Evolutionary conservation across 495 filamentous ascomycete species (phyloP).

Genomic region (Aspergillus heteromorphus): DNA sequence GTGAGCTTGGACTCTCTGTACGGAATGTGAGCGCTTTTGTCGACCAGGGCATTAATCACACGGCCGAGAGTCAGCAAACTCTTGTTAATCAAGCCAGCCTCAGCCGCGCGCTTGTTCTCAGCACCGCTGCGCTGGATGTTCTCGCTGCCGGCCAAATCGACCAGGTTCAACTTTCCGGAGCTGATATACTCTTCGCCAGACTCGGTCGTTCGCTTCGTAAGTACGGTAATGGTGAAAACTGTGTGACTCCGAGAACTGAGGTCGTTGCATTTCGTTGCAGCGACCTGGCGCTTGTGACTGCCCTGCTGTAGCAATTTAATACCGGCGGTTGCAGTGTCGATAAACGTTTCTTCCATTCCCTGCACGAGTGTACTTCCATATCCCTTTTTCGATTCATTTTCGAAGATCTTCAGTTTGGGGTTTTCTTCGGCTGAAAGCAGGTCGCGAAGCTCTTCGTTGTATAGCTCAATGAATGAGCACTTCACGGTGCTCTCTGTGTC

Average conservation of each 20-base stretch:
- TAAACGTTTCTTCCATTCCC: constrained; percentile 94
- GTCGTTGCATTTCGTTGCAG: constrained; percentile 97
- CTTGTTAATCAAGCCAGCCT: constrained; percentile 97
- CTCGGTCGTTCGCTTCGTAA: constrained; percentile 73
- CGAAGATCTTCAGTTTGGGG: constrained; percentile 88
- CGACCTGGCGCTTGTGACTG: constrained; percentile 90
- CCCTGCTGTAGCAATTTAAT: constrained; percentile 85
- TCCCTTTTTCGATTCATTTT: constrained; percentile 80
- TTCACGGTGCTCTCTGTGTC: constrained; percentile 87
- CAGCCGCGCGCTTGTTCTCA: constrained; percentile 93
- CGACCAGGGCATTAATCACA: constrained; percentile 96
- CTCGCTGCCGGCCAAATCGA: constrained; percentile 94
- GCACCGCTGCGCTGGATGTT: constrained; percentile 96
- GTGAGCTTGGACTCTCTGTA: constrained; percentile 97
- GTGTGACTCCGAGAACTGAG: constrained; percentile 94
- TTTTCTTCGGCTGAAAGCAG: constrained; percentile 74
- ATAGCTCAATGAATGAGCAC: constrained; percentile 97
- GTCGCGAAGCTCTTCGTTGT: constrained; percentile 95
- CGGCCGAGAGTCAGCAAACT: constrained; percentile 88
- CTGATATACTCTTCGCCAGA: constrained; percentile 88
- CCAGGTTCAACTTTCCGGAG: constrained; percentile 89
- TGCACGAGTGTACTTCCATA: constrained; percentile 76
- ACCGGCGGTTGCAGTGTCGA: constrained; percentile 76
- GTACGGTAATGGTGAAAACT: constrained; percentile 89
- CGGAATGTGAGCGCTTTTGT: constrained; percentile 85